Evolutionary conservation across 164 flowering plant genomes (phyloP).

Genomic region (Vitis amurensis): DNA sequence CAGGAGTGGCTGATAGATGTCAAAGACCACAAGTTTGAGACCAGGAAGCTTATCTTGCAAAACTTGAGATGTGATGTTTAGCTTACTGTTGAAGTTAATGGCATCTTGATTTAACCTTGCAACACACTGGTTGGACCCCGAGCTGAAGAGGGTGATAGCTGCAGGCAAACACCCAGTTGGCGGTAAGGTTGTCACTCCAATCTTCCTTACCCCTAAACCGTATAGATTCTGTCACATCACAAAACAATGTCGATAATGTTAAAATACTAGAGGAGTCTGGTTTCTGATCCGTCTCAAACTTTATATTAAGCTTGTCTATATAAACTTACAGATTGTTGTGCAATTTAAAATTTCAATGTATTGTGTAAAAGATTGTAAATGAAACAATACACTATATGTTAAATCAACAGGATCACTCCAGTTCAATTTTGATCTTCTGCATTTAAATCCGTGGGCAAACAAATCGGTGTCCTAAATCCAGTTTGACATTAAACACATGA

Average conservation of each 20-base stretch:
- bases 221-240: constrained; percentile 55
- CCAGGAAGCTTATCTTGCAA: constrained; percentile 44
- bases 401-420: too few relatives aligned
- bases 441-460: too few relatives aligned
- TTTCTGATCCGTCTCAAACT: too few relatives aligned
- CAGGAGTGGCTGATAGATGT: constrained; percentile 72
- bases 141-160: constrained; percentile 68
- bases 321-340: too few relatives aligned
- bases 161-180: constrained; percentile 93
- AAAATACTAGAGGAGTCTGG: too few relatives aligned
- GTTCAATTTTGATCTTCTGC: too few relatives aligned
- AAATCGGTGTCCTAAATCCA: too few relatives aligned
- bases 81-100: constrained; percentile 49
- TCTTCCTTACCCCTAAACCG: constrained; percentile 67
- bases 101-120: constrained; percentile 51
- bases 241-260: background rate
- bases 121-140: constrained; percentile 45
- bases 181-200: constrained; percentile 74
- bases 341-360: too few relatives aligned
- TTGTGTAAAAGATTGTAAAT: too few relatives aligned
- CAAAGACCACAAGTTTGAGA: constrained; percentile 71
- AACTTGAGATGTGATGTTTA: constrained; percentile 46
- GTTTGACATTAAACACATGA: too few relatives aligned
- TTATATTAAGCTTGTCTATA: too few relatives aligned
- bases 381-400: too few relatives aligned